phyloP scores from a whole-genome alignment of 768 basidiomycete species.

The Collybiopsis luxurians region DNA sequence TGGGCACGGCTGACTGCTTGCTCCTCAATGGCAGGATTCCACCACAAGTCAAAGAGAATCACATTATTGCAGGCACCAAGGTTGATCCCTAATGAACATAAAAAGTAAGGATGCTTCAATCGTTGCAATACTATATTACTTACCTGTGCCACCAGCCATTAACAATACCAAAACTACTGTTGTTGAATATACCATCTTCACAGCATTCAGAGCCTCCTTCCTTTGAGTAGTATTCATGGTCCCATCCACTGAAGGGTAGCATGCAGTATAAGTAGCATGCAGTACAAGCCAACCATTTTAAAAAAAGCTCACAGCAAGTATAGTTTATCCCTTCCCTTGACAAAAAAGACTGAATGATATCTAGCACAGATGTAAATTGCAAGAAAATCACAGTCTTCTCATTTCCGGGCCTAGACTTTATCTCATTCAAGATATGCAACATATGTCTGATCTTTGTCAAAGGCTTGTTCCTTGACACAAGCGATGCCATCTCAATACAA shows the following conservation, averaged over 20 bases:
- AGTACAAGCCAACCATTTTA: neutral
- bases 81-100: conserved; percentile 77
- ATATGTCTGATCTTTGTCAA: conserved; percentile 92
- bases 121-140: too few species aligned
- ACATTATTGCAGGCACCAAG: conserved; percentile 94
- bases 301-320: conserved; percentile 67
- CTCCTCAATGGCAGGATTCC: conserved; percentile 79
- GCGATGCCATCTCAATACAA: conserved; percentile 56
- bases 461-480: conserved; percentile 49
- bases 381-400: conserved; percentile 98
- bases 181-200: conserved; percentile 55
- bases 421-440: conserved; percentile 63
- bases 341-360: conserved; percentile 86
- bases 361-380: conserved; percentile 86
- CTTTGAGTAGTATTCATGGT: conserved; percentile 77
- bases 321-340: conserved; percentile 61
- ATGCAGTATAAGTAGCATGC: too few species aligned
- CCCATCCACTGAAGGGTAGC: conserved; percentile 56
- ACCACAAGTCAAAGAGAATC: conserved; percentile 92
- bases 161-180: conserved; percentile 92
- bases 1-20: conserved; percentile 11
- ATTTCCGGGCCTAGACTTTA: too few species aligned
- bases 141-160: conserved; percentile 91
- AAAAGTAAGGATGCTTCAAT: neutral
- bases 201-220: conserved; percentile 71